Evolutionary conservation across 371 early-diverging fungal genomes (phyloP).

Genomic region (Conidiobolus incongruus): DNA sequence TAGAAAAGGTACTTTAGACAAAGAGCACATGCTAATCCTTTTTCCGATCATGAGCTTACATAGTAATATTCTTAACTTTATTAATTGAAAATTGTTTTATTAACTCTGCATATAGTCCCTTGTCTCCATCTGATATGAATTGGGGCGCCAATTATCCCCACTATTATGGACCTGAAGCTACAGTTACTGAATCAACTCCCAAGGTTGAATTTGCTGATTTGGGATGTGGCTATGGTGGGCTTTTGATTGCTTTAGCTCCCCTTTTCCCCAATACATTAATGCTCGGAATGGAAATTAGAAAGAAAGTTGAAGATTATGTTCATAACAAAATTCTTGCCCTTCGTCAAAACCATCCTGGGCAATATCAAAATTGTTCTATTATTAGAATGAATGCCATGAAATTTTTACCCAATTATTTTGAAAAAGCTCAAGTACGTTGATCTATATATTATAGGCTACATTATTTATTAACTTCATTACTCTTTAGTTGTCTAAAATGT

Average conservation of each 20-base stretch:
- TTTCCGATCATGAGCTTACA: constrained; percentile 82
- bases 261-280: constrained; percentile 76
- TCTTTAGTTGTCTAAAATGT: constrained; percentile 76
- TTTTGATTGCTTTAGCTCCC: constrained; percentile 73
- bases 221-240: constrained; percentile 99
- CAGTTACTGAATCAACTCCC: constrained; percentile 9
- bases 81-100: not conserved
- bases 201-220: constrained; percentile 94
- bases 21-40: constrained; percentile 97
- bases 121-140: constrained; percentile 62
- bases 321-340: constrained; percentile 70
- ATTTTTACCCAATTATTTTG: constrained; percentile 95
- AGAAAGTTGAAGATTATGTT: constrained; percentile 91
- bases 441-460: not conserved
- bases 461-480: not conserved
- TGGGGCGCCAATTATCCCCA: constrained; percentile 77
- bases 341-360: constrained; percentile 50
- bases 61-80: too few species aligned
- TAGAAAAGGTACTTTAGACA: constrained; percentile 83
- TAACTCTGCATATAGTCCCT: constrained; percentile 29
- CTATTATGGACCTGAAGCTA: constrained; percentile 26
- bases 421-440: constrained; percentile 52
- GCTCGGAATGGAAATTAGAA: constrained; percentile 97
- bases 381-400: constrained; percentile 98
- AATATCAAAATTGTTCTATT: constrained; percentile 85